phyloP scores from a whole-genome alignment of 2,329 filamentous ascomycete species.

The Alternaria longipes region DNA sequence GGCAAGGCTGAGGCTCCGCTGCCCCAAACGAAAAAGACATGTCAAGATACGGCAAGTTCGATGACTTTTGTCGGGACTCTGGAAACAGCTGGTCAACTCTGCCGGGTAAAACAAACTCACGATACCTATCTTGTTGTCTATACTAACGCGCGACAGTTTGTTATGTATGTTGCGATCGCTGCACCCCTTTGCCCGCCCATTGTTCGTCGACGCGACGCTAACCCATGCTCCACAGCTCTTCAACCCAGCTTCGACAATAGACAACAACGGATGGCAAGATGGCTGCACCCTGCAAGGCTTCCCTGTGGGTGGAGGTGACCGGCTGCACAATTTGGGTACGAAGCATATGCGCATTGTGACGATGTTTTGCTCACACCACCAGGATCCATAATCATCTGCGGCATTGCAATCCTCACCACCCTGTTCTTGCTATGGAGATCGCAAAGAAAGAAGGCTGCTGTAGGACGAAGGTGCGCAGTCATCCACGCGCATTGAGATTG shows the following conservation, averaged over 20 bases:
- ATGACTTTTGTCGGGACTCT: constrained; percentile 61
- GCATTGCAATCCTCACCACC: constrained; percentile 75
- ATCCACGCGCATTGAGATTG: neutral
- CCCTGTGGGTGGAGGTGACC: constrained; percentile 67
- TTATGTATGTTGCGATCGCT: constrained; percentile 54
- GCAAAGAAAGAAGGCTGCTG: constrained; percentile 89
- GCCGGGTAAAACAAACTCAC: constrained; percentile 45
- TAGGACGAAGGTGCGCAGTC: constrained; percentile 79
- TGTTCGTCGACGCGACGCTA: constrained; percentile 35
- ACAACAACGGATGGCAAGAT: constrained; percentile 64
- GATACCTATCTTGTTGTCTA: constrained; percentile 18
- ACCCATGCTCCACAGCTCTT: constrained; percentile 67
- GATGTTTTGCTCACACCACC: constrained; percentile 37
- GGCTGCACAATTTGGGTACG: constrained; percentile 85
- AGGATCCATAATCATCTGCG: constrained; percentile 89
- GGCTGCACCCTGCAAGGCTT: constrained; percentile 84
- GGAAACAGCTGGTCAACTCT: constrained; percentile 53
- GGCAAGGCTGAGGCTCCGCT: constrained; percentile 38
- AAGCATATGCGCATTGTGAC: constrained; percentile 11
- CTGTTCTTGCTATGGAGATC: constrained; percentile 78
- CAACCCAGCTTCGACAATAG: constrained; percentile 66
- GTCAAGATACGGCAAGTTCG: constrained; percentile 47
- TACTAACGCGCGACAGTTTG: constrained; percentile 53
- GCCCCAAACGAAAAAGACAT: constrained; percentile 24
- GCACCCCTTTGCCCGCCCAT: constrained; percentile 17